A percentile compares a stretch with the other conserved stretches of the same genome.
Evolutionary conservation across 148 eudicot genomes (phyloP).

Genomic region (Beta vulgaris): DNA sequence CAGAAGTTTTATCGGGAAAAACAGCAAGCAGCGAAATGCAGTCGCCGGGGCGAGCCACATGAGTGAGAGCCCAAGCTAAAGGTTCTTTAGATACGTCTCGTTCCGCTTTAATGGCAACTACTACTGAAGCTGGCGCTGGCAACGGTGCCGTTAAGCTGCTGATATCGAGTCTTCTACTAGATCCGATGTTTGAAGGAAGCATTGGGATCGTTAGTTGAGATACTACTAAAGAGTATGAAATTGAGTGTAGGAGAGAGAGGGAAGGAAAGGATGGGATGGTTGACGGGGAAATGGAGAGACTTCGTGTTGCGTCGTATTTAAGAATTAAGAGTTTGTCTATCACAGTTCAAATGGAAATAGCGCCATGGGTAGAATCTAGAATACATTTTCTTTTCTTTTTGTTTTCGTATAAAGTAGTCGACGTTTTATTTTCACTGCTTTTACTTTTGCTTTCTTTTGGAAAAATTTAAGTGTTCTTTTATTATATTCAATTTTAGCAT

Average conservation of each 20-base stretch:
- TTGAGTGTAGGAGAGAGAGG: background rate
- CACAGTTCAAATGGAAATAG: slow-evolving; percentile 13
- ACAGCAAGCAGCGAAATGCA: slow-evolving; percentile 78
- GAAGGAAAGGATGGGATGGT: background rate
- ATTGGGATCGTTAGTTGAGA: slow-evolving; percentile 16
- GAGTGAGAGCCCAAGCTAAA: slow-evolving; percentile 80
- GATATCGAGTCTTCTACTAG: slow-evolving; percentile 33
- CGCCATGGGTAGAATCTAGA: slow-evolving; percentile 17
- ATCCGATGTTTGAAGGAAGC: slow-evolving; percentile 32
- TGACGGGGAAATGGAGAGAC: background rate
- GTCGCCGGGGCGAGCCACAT: slow-evolving; percentile 69
- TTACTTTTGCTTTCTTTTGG: too few species aligned
- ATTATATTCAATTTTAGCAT: too few species aligned
- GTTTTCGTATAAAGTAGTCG: too few species aligned
- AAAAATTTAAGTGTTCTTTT: too few species aligned
- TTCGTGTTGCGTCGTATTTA: slow-evolving; percentile 18
- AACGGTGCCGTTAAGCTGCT: slow-evolving; percentile 28
- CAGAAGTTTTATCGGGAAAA: slow-evolving; percentile 39
- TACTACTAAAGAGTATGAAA: background rate
- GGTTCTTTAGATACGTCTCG: slow-evolving; percentile 55
- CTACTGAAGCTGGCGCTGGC: slow-evolving; percentile 30
- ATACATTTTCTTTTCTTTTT: too few species aligned
- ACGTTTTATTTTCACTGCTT: too few species aligned
- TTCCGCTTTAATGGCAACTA: slow-evolving; percentile 84
- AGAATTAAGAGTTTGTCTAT: background rate